Evolutionary conservation across 2,329 filamentous ascomycete genomes (phyloP), one percentile per base, ranked within the genome.

Genomic region (Dactylellina haptotyla): DNA sequence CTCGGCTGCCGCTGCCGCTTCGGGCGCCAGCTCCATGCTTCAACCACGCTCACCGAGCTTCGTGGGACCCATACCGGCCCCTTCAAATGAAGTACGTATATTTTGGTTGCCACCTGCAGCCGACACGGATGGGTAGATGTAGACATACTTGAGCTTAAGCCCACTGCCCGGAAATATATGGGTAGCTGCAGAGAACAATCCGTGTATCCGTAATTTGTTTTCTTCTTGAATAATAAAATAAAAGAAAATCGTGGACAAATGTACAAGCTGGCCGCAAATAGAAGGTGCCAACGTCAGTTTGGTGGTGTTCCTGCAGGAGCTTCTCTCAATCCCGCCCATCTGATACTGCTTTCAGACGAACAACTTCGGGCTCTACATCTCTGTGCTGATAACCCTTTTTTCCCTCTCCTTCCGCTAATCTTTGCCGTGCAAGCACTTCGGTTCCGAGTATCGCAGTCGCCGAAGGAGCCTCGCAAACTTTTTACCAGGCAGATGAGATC

Each of bases 1-100:
- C 56, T 72, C 67, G 67, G 67, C 45, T 72, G 10, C 59, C 59
- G 54, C 67, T 72, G 39, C 67, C 63, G 53, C 34, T 72, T 72
- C 51, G 45, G 67, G 67, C 34, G 54, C 37, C 67, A 65, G 28
- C 30, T 39, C 62, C 56, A 43, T 51, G 50, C 56, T 34, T 56
- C 32, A n/a, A n/a, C n/a, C n/a, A n/a, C n/a, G n/a, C n/a, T n/a
- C n/a, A n/a, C n/a, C n/a, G n/a, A n/a, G n/a, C n/a, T n/a, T n/a
- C n/a, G n/a, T n/a, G n/a, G n/a, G n/a, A n/a, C n/a, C n/a, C n/a
- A n/a, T n/a, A 10, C 51, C 30, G 43, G 51, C 51, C 51, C 41
- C 41, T 20, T 54, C 20, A 28, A 51, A 32, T 34, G 28, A 54
- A 39, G 32, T 30, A 28, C 12, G 32, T 39, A 51, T 53, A 14